phyloP scores from a whole-genome alignment of 2,329 filamentous ascomycete genomes.

The Trichoderma harzianum region DNA sequence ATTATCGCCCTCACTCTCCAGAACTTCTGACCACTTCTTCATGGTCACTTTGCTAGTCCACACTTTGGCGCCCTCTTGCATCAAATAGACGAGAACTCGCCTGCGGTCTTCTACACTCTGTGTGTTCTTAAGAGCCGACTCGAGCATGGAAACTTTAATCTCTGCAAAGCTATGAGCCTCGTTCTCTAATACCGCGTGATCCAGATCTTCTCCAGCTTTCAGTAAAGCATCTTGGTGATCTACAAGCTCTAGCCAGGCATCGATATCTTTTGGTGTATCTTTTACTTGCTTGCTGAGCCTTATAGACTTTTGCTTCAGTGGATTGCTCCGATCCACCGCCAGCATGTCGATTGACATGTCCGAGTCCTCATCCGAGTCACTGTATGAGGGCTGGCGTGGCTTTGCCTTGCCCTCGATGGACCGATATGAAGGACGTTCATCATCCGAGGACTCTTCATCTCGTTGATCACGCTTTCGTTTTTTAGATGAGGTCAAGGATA shows the following conservation, averaged over 20 bases:
- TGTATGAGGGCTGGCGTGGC: slow-evolving; percentile 42
- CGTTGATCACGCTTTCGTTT: slow-evolving; percentile 40
- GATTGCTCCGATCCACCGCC: slow-evolving; percentile 37
- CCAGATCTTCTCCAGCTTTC: slow-evolving; percentile 42
- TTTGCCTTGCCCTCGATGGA: slow-evolving; percentile 65
- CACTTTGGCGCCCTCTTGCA: slow-evolving; percentile 69
- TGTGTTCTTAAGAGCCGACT: slow-evolving; percentile 67
- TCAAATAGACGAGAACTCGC: slow-evolving; percentile 61
- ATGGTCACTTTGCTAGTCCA: slow-evolving; percentile 65
- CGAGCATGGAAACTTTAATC: slow-evolving; percentile 75
- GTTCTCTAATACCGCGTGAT: slow-evolving; percentile 49
- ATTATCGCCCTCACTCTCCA: slow-evolving; percentile 26
- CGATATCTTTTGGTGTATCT: slow-evolving; percentile 61
- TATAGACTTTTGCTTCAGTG: slow-evolving; percentile 53
- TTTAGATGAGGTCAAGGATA: slow-evolving; percentile 42
- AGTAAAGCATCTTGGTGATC: slow-evolving; percentile 71
- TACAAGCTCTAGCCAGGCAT: slow-evolving; percentile 76
- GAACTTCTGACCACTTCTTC: slow-evolving; percentile 61
- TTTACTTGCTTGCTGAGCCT: slow-evolving; percentile 63
- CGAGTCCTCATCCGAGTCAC: slow-evolving; percentile 48
- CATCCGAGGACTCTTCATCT: slow-evolving; percentile 39
- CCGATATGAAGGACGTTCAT: slow-evolving; percentile 56
- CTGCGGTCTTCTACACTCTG: slow-evolving; percentile 48
- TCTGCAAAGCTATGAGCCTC: slow-evolving; percentile 70
- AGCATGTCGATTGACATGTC: slow-evolving; percentile 39